Evolutionary conservation across 352 stramenopile genomes (phyloP).

Genomic region (Phytophthora capsici): DNA sequence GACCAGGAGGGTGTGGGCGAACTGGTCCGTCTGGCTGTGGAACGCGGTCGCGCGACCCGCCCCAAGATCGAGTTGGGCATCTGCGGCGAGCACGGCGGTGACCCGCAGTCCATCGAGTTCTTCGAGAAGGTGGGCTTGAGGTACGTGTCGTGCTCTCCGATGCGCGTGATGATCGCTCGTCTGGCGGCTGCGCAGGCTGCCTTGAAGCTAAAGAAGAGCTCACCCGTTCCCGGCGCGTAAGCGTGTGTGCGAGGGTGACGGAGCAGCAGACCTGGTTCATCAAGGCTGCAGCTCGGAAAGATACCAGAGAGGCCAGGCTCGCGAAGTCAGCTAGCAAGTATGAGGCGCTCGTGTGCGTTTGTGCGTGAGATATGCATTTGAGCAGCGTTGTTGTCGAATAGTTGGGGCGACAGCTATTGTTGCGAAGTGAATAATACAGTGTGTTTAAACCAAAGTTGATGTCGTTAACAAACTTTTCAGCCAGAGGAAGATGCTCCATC

Average conservation of each 20-base stretch:
- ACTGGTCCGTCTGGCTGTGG: constrained; percentile 27
- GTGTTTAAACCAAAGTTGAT: background rate
- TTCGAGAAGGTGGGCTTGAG: constrained; percentile 31
- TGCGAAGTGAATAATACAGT: constrained; percentile 21
- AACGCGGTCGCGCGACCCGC: constrained; percentile 22
- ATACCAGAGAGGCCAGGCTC: constrained; percentile 6
- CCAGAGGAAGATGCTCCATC: no score
- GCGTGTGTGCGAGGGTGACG: background rate
- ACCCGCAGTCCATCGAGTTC: constrained; percentile 37
- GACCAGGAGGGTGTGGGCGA: constrained; percentile 36
- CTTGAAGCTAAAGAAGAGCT: constrained; percentile 35
- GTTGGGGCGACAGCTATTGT: constrained; percentile 12
- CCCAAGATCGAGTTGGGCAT: constrained; percentile 24
- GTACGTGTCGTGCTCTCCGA: constrained; percentile 33
- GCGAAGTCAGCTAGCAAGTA: constrained; percentile 21
- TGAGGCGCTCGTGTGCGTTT: constrained; percentile 16
- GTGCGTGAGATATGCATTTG: constrained; percentile 8
- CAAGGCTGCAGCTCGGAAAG: constrained; percentile 4
- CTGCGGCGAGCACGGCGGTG: constrained; percentile 21
- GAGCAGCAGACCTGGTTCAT: background rate
- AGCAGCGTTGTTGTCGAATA: constrained; percentile 23
- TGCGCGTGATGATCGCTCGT: constrained; percentile 37
- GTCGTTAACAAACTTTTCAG: no score
- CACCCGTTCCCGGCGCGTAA: constrained; percentile 18
- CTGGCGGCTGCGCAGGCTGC: constrained; percentile 31